Conservation (phyloP, 1,284 basidiomycete genomes). For the Psilocybe mexicana region DNA sequence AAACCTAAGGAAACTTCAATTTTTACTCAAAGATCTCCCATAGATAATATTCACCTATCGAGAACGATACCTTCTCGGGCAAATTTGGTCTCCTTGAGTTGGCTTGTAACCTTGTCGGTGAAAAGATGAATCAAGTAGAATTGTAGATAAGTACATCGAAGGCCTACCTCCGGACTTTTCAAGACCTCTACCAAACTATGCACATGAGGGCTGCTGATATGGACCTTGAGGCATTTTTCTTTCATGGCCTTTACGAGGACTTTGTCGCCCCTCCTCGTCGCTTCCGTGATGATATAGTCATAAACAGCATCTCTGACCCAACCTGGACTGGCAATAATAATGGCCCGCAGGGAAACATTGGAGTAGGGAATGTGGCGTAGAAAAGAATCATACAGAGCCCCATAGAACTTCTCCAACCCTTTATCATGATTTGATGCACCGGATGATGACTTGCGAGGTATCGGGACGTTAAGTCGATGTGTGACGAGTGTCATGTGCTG, state of each 20-base stretch:
- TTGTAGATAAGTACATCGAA: background rate
- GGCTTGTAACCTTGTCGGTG: slow-evolving; percentile 57
- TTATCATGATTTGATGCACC: slow-evolving; percentile 86
- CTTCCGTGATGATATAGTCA: slow-evolving; percentile 85
- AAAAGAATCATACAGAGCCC: slow-evolving; percentile 86
- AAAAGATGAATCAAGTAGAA: background rate
- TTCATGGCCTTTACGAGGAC: slow-evolving; percentile 68
- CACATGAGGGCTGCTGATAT: slow-evolving; percentile 92
- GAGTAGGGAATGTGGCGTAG: slow-evolving; percentile 88
- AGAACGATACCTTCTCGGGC: slow-evolving; percentile 91
- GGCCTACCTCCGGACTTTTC: slow-evolving; percentile 84
- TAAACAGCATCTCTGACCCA: slow-evolving; percentile 92
- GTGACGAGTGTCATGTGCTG: slow-evolving; percentile 96
- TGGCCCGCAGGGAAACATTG: slow-evolving; percentile 73
- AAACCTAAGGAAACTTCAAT: slow-evolving; percentile 57
- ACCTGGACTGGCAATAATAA: slow-evolving; percentile 96
- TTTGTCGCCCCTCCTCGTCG: slow-evolving; percentile 84
- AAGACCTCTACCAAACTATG: slow-evolving; percentile 95
- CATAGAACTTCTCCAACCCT: slow-evolving; percentile 81
- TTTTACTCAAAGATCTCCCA: background rate
- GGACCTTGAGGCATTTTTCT: slow-evolving; percentile 89
- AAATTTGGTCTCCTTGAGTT: slow-evolving; percentile 97
- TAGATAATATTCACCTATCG: slow-evolving; percentile 65
- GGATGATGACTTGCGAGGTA: slow-evolving; percentile 89
- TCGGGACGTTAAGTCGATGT: slow-evolving; percentile 87